These are phyloP conservation scores for Penicillium sclerotigenum DNA, from an alignment of 2,329 filamentous ascomycete genomes.

Conservation along the genomic window DNA sequence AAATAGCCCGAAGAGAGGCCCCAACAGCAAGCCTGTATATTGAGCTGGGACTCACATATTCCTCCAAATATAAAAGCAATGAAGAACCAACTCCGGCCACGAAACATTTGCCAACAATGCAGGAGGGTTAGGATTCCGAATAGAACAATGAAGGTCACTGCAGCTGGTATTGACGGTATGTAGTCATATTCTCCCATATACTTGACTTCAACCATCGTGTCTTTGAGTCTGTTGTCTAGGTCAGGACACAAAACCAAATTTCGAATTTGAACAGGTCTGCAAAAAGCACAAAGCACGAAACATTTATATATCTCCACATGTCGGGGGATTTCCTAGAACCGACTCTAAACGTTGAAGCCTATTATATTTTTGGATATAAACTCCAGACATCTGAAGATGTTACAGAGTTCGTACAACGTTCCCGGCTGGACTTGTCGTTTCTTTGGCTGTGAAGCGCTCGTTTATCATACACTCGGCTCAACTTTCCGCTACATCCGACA, in stretches of 20 bases:
- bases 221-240: too few relatives aligned
- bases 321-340: background rate
- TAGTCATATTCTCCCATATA: conserved; percentile 1
- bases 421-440: background rate
- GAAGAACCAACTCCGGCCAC: background rate
- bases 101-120: background rate
- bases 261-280: too few relatives aligned
- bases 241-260: background rate
- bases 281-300: too few relatives aligned
- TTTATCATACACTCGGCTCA: background rate
- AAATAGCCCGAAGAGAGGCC: background rate
- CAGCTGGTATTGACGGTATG: background rate
- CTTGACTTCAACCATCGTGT: background rate
- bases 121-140: background rate
- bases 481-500: background rate
- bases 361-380: background rate
- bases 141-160: background rate
- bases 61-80: background rate
- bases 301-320: background rate
- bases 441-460: background rate
- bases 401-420: background rate
- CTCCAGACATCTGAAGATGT: background rate
- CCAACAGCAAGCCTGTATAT: background rate
- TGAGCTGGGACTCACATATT: background rate
- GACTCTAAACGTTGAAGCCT: background rate